Base-by-base conservation (phyloP, 306 rosid species). In the Corylus americana region DNA sequence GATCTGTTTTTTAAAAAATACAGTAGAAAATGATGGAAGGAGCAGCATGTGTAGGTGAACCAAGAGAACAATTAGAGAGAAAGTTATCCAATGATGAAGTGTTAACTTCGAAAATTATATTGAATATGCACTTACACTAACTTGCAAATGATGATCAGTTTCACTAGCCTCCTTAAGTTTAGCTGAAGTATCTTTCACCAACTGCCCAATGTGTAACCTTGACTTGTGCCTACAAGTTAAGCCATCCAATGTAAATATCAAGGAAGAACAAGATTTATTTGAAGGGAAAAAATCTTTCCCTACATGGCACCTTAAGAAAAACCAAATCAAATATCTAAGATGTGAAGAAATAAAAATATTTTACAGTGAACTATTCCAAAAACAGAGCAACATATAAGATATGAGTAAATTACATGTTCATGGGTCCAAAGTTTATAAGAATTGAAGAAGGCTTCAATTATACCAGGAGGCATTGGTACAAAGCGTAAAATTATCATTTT, bases 121-220 rank as follows among this genome's bases (percentile, higher is more conserved):
- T 37, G 50, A 5, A 42, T 39, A 37, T 18, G 27, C n/a, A 85
- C 92, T 89, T 89, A 92, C 97, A 83, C 93, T 86, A 54, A 88
- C 90, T 67, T 81, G 90, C 76, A 76, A 81, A 47, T 87, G 85
- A 75, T 94, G 98, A 90, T 94, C 97, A 72, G 89, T 86, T 37
- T 94, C 97, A 54, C 97, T 92, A n/a, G 97, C 98, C 90, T 87
- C 92, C 77, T 94, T 92, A 78, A 94, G 98, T 72, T 86, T 92
- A 66, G 91, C 89, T 3, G 97, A 91, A 17, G 98, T 94, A 78
- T 92, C 97, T 83, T 94, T 94, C 85, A 94, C 98, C 91, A 94
- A 79, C 62, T 91, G 91, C 85, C 98, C 98, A 82, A 94, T 92
- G 68, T 92, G 97, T 27, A 88, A 80, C 82, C 98, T 90, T 29